Base-by-base conservation (phyloP, 345 rosid species). In the Clarkia xantiana region DNA sequence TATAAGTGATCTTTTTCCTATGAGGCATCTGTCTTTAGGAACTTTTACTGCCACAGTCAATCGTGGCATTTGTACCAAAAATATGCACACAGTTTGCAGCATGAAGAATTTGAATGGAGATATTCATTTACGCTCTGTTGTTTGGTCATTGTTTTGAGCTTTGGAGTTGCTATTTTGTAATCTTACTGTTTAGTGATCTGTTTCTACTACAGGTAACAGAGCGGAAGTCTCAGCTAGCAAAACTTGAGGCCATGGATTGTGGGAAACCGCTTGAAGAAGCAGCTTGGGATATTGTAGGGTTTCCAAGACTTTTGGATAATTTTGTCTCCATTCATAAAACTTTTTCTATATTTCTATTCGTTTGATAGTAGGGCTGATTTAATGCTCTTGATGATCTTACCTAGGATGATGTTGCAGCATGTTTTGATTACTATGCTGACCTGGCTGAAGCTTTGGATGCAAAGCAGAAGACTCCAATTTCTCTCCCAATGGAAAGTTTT, bases 201-300 rank as follows among this genome's bases (percentile, higher is more conserved):
- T 34, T 11, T 52, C 55, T 23, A 39, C 16, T 74, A 63, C 67
- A 93, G 99, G 64, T 93, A 57, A 74, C 75, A 1, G 88, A 87
- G 80, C 84, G 70, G 65, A 93, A 93, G 53, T 29, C 81, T 63
- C 71, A 61, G 43, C 77, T 93, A 36, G 84, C 94, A 40, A 84
- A 76, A 64, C 86, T 93, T 18, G 99, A 93, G 74, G 71, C 95
- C 29, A 67, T 80, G 56, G 99, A 87, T 66, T 66, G 78, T 42
- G 99, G 99, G 50, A 93, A 93, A 67, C 99, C 99, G 44, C 68
- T 80, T 39, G 94, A 82, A 14, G 99, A 93, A 80, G 82, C 94
- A 18, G 72, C 78, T 44, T 84, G 95, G 91, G 99, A 87, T 74
- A 76, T 93, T 51, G 96, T 93, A 72, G 61, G 53, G 12, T 19